These are phyloP conservation scores for Neurospora sp. DNA, from an alignment of 495 filamentous ascomycete species.

Conservation along the genomic window DNA sequence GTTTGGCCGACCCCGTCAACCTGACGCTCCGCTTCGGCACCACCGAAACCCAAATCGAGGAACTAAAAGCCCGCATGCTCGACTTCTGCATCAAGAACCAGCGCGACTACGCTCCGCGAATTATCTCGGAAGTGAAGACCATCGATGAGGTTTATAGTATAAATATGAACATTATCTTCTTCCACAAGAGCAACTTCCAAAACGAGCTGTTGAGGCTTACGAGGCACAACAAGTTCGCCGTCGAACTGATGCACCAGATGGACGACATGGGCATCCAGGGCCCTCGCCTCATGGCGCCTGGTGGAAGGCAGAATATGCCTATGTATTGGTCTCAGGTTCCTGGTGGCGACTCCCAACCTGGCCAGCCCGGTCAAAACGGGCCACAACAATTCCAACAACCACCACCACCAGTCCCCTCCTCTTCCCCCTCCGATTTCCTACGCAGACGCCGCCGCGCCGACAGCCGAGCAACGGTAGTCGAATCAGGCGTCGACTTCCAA, in stretches of 20 bases:
- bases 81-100: slow-evolving; percentile 81
- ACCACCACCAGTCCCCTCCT: neutral
- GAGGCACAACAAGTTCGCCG: slow-evolving; percentile 90
- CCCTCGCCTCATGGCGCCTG: slow-evolving; percentile 65
- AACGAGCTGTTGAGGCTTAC: slow-evolving; percentile 86
- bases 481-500: slow-evolving; percentile 24
- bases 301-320: slow-evolving; percentile 41
- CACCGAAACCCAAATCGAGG: slow-evolving; percentile 73
- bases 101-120: slow-evolving; percentile 82
- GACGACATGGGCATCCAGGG: slow-evolving; percentile 80
- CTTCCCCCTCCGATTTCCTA: neutral
- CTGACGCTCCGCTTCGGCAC: slow-evolving; percentile 86
- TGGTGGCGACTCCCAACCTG: neutral
- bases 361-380: no score
- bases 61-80: slow-evolving; percentile 69
- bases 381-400: no score
- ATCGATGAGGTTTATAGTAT: slow-evolving; percentile 49
- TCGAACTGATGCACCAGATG: slow-evolving; percentile 81
- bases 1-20: slow-evolving; percentile 76
- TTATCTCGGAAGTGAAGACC: slow-evolving; percentile 76
- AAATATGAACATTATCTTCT: slow-evolving; percentile 91
- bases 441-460: slow-evolving; percentile 1
- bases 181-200: slow-evolving; percentile 88
- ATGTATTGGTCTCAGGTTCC: slow-evolving; percentile 33
- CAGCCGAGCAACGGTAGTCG: slow-evolving; percentile 17